A percentile compares a stretch with the other conserved stretches of the same genome.
These are phyloP conservation scores for Pythium monospermum DNA, from an alignment of 352 stramenopile genomes.

Conservation along the genomic window DNA sequence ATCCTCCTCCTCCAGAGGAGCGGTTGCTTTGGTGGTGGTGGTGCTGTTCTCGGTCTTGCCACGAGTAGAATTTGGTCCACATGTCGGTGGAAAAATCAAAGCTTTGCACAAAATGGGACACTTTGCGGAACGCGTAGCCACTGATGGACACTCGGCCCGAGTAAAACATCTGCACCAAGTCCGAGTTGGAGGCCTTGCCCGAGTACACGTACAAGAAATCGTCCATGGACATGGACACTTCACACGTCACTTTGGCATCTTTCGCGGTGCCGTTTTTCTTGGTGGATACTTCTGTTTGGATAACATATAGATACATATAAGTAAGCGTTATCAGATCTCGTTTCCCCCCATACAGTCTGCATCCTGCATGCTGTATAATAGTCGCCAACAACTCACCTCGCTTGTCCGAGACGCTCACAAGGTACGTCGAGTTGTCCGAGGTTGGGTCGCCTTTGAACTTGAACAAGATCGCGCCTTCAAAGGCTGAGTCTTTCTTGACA, in stretches of 20 bases:
- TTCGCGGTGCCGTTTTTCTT: slow-evolving; percentile 44
- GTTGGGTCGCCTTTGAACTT: slow-evolving; percentile 58
- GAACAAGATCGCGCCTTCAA: slow-evolving; percentile 80
- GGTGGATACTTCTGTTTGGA: slow-evolving; percentile 38
- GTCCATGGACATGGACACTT: slow-evolving; percentile 82
- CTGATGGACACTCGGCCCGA: slow-evolving; percentile 68
- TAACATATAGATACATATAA: slow-evolving; percentile 1
- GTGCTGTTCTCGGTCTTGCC: slow-evolving; percentile 39
- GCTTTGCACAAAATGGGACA: slow-evolving; percentile 77
- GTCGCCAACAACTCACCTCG: slow-evolving; percentile 23
- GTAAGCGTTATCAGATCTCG: too few species aligned
- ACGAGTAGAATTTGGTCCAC: slow-evolving; percentile 75
- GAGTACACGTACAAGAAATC: slow-evolving; percentile 87
- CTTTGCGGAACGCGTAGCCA: slow-evolving; percentile 75
- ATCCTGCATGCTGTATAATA: not conserved
- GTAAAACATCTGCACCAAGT: slow-evolving; percentile 81
- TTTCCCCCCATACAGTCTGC: too few species aligned
- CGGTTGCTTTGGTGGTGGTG: not conserved
- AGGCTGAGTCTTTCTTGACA: slow-evolving; percentile 65
- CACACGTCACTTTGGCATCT: slow-evolving; percentile 48
- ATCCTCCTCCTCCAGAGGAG: slow-evolving; percentile 24
- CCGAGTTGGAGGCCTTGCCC: slow-evolving; percentile 70
- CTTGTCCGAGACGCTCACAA: slow-evolving; percentile 51
- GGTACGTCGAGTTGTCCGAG: slow-evolving; percentile 49
- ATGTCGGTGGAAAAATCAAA: slow-evolving; percentile 84